Percentiles rank a stretch among this genome's conserved stretches.
These are phyloP conservation scores for Colletotrichum sp. DNA, from an alignment of 2,329 filamentous ascomycete species.

Conservation along the genomic window DNA sequence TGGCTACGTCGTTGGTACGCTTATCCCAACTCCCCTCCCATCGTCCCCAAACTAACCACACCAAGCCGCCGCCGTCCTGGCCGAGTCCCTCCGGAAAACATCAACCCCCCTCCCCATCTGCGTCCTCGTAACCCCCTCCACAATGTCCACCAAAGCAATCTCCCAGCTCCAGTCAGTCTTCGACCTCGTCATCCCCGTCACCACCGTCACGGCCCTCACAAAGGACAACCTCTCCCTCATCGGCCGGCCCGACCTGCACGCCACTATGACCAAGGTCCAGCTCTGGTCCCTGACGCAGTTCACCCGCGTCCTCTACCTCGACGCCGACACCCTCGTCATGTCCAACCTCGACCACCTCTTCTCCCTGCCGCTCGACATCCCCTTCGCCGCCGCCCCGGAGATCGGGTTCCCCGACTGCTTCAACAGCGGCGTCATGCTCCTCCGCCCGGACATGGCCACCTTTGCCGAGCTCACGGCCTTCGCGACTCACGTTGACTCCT, in stretches of 20 bases:
- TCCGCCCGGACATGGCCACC: conserved; percentile 68
- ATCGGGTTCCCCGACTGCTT: conserved; percentile 77
- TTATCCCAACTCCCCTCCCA: neutral
- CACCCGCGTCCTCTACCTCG: conserved; percentile 48
- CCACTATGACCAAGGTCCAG: conserved; percentile 74
- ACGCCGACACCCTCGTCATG: conserved; percentile 69
- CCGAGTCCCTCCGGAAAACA: conserved; percentile 20
- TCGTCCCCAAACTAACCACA: neutral
- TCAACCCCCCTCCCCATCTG: conserved; percentile 12
- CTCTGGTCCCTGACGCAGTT: conserved; percentile 72
- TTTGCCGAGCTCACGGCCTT: conserved; percentile 67
- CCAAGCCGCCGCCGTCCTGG: conserved; percentile 18
- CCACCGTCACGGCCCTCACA: neutral
- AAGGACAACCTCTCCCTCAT: conserved; percentile 67
- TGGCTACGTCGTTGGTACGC: conserved; percentile 20
- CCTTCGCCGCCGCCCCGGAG: conserved; percentile 59
- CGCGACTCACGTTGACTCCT: conserved; percentile 69
- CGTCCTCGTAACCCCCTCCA: conserved; percentile 15
- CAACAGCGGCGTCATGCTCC: conserved; percentile 72
- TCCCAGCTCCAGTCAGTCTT: conserved; percentile 3
- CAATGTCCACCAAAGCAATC: conserved; percentile 1
- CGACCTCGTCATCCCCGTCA: conserved; percentile 18
- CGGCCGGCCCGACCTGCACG: conserved; percentile 69
- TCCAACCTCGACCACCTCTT: conserved; percentile 74
- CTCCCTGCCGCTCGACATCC: conserved; percentile 56